A percentile compares a stretch with the other conserved stretches of the same genome.
Evolutionary conservation across 768 basidiomycete species (phyloP).

Genomic region (Trametopsis cervina): DNA sequence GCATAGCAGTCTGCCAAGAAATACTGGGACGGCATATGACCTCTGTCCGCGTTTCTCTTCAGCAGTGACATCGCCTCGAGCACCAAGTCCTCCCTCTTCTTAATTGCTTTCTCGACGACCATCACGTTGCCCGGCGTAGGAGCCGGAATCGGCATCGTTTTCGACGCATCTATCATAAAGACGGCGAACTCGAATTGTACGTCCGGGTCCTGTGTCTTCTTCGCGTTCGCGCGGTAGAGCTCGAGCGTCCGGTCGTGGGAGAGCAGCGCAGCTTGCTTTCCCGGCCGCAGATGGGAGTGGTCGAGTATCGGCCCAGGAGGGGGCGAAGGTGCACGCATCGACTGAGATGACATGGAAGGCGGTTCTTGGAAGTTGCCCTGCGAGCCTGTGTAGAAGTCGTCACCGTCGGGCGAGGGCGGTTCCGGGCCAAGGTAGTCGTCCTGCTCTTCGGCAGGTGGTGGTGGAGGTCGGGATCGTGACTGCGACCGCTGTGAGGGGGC

Average conservation of each 20-base stretch:
- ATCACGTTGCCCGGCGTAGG: conserved; percentile 67
- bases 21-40: conserved; percentile 92
- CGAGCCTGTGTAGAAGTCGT: conserved; percentile 23
- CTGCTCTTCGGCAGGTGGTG: conserved; percentile 8
- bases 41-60: conserved; percentile 88
- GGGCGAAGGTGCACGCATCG: conserved; percentile 58
- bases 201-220: conserved; percentile 97
- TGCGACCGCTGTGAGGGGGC: conserved; percentile 10
- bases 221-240: conserved; percentile 95
- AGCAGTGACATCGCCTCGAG: conserved; percentile 84
- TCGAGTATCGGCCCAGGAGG: conserved; percentile 69
- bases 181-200: conserved; percentile 97
- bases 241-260: conserved; percentile 95
- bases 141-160: conserved; percentile 73
- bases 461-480: conserved; percentile 8
- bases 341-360: conserved; percentile 21
- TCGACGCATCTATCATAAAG: conserved; percentile 97
- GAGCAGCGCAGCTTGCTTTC: conserved; percentile 86
- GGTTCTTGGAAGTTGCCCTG: conserved; percentile 17
- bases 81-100: conserved; percentile 82
- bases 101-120: conserved; percentile 72
- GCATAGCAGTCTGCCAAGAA: conserved; percentile 98
- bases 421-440: conserved; percentile 10
- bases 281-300: conserved; percentile 89
- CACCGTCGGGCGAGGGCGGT: conserved; percentile 17